phyloP scores from a whole-genome alignment of 2,329 filamentous ascomycete species.

The Xylariaceae sp. region DNA sequence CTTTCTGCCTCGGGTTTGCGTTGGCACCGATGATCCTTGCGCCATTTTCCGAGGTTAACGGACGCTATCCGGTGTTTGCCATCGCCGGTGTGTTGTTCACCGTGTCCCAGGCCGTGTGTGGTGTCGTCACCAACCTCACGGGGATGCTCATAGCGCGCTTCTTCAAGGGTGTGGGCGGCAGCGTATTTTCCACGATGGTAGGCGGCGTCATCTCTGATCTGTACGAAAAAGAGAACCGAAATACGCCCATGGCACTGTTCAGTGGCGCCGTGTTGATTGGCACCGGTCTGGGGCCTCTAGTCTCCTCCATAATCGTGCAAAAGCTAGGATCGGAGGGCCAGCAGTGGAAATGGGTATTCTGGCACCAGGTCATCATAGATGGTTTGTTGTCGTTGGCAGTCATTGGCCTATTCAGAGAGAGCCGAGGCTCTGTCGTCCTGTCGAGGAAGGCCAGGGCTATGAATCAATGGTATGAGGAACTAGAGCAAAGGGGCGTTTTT shows the following conservation, averaged over 20 bases:
- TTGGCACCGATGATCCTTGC: constrained; percentile 84
- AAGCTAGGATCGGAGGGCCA: constrained; percentile 43
- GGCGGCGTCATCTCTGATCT: constrained; percentile 90
- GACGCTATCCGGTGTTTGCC: constrained; percentile 79
- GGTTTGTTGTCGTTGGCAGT: constrained; percentile 63
- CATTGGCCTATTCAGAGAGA: constrained; percentile 74
- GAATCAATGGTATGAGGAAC: constrained; percentile 75
- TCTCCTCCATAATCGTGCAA: constrained; percentile 67
- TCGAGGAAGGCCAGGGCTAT: constrained; percentile 69
- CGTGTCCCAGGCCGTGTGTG: constrained; percentile 68
- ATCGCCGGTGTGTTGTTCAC: constrained; percentile 70
- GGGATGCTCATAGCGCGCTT: constrained; percentile 77
- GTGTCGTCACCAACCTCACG: constrained; percentile 64
- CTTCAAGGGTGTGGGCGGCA: constrained; percentile 73
- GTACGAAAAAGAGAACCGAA: constrained; percentile 74
- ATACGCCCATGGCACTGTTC: constrained; percentile 88
- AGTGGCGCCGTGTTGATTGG: constrained; percentile 75
- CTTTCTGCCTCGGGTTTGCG: constrained; percentile 78
- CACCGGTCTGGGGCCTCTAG: constrained; percentile 74
- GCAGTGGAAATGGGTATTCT: constrained; percentile 84
- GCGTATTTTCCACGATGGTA: constrained; percentile 81
- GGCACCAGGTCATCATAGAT: constrained; percentile 73
- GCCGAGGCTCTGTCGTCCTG: constrained; percentile 75
- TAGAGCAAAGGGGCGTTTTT: constrained; percentile 63
- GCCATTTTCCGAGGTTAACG: constrained; percentile 85